phyloP scores from a whole-genome alignment of 1,284 basidiomycete species.

The Cryptococcus hybrid region DNA sequence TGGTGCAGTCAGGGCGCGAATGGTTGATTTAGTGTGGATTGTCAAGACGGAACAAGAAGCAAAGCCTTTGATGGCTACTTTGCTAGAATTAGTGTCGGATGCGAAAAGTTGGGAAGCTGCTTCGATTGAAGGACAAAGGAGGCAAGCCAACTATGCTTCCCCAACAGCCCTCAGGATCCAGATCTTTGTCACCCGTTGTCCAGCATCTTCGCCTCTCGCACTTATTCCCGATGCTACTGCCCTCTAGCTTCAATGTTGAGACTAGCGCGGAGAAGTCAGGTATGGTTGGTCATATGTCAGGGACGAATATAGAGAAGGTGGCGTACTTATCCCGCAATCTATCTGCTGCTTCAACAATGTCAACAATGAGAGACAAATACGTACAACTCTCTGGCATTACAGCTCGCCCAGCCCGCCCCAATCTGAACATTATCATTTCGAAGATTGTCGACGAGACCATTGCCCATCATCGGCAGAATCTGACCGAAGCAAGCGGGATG shows the following conservation, averaged over 20 bases:
- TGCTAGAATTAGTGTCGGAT: slow-evolving; percentile 35
- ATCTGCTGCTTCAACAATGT: slow-evolving; percentile 11
- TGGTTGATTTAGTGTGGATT: slow-evolving; percentile 42
- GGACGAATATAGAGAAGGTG: slow-evolving; percentile 22
- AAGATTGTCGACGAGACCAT: slow-evolving; percentile 26
- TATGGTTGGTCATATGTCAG: slow-evolving; percentile 6
- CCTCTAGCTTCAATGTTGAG: background rate
- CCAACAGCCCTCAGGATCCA: slow-evolving; percentile 36
- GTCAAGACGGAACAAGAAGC: slow-evolving; percentile 25
- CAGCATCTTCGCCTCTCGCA: slow-evolving; percentile 30
- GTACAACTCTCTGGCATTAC: slow-evolving; percentile 8
- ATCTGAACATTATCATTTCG: slow-evolving; percentile 20
- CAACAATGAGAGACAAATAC: slow-evolving; percentile 10
- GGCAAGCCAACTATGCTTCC: slow-evolving; percentile 14
- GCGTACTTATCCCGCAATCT: slow-evolving; percentile 27
- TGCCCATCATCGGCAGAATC: slow-evolving; percentile 10
- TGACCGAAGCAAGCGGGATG: slow-evolving; percentile 26
- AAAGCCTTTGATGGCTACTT: slow-evolving; percentile 31
- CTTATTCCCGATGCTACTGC: slow-evolving; percentile 20
- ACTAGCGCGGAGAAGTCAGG: background rate
- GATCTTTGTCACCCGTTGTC: slow-evolving; percentile 40
- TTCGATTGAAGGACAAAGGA: slow-evolving; percentile 21
- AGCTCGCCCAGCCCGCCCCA: slow-evolving; percentile 26
- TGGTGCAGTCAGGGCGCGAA: slow-evolving; percentile 36
- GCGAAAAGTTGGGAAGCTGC: slow-evolving; percentile 29